These are phyloP conservation scores for Pharus latifolius DNA, from an alignment of 176 grass and related monocot species.

Conservation along the genomic window DNA sequence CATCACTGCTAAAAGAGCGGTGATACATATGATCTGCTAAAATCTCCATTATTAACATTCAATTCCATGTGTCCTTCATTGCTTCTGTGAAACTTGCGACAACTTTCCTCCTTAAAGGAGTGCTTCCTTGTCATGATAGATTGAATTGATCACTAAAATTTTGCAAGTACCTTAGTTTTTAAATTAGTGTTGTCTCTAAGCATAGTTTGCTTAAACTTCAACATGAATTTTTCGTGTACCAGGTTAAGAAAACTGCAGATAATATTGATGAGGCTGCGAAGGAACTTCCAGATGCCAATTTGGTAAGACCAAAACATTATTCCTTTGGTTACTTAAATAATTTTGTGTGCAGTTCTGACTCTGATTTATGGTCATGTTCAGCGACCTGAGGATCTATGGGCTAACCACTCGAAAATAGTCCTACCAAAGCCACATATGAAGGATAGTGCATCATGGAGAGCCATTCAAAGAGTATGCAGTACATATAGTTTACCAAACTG, in stretches of 20 bases:
- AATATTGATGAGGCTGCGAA: slow-evolving; percentile 86
- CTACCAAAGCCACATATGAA: slow-evolving; percentile 86
- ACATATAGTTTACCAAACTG: slow-evolving; percentile 6
- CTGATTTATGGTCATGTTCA: slow-evolving; percentile 23
- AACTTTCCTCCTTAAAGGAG: background rate
- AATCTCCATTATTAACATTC: background rate
- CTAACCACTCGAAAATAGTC: slow-evolving; percentile 79
- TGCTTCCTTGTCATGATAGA: background rate
- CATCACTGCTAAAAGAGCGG: background rate
- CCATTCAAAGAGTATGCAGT: slow-evolving; percentile 66
- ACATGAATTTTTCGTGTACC: background rate
- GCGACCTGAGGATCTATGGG: slow-evolving; percentile 88
- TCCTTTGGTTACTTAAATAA: background rate
- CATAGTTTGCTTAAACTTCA: background rate
- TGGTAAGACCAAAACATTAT: slow-evolving; percentile 35
- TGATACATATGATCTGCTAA: background rate
- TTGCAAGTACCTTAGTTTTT: background rate
- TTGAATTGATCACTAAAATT: background rate
- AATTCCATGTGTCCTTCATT: background rate
- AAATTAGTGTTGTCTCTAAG: background rate
- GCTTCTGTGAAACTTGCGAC: background rate
- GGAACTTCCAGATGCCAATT: slow-evolving; percentile 96
- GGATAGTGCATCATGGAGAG: slow-evolving; percentile 65
- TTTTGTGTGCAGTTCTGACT: slow-evolving; percentile 9
- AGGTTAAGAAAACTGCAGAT: slow-evolving; percentile 90